Conservation (phyloP, 441 rosid species). For the Viola pubescens region DNA sequence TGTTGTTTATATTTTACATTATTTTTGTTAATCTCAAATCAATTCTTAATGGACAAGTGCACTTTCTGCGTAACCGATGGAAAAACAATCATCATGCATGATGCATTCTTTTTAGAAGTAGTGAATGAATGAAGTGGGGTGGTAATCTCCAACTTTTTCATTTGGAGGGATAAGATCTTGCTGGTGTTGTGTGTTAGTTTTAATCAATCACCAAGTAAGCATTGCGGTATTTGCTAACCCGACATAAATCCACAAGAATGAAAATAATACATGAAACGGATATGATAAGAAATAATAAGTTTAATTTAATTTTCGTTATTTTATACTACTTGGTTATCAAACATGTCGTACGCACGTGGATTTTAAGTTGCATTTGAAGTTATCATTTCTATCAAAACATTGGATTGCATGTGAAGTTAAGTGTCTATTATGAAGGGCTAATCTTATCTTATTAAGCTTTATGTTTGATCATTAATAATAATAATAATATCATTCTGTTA, state of each 20-base stretch:
- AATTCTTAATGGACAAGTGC: no score
- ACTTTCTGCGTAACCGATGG: conserved; percentile 14
- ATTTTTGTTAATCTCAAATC: no score
- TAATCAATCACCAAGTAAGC: conserved; percentile 5
- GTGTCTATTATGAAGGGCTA: conserved; percentile 1
- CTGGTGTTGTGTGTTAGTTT: not conserved
- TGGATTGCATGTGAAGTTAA: conserved; percentile 12
- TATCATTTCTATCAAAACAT: conserved; percentile 12
- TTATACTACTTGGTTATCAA: not conserved
- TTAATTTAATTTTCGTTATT: not conserved
- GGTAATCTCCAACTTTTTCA: not conserved
- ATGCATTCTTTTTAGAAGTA: conserved; percentile 1
- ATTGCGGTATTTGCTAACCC: not conserved
- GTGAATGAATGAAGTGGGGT: conserved; percentile 7
- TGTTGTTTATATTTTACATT: no score
- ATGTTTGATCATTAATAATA: conserved; percentile 13
- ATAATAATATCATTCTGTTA: not conserved
- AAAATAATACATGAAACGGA: not conserved
- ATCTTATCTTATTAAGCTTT: conserved; percentile 5
- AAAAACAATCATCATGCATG: conserved; percentile 14
- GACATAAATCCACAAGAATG: not conserved
- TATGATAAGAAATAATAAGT: not conserved
- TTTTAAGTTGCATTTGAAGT: no score
- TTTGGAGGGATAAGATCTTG: conserved; percentile 1
- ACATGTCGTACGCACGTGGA: no score